Evolutionary conservation across 192 early-diverging fungal species (phyloP).

Genomic region (Diversispora epigaea): DNA sequence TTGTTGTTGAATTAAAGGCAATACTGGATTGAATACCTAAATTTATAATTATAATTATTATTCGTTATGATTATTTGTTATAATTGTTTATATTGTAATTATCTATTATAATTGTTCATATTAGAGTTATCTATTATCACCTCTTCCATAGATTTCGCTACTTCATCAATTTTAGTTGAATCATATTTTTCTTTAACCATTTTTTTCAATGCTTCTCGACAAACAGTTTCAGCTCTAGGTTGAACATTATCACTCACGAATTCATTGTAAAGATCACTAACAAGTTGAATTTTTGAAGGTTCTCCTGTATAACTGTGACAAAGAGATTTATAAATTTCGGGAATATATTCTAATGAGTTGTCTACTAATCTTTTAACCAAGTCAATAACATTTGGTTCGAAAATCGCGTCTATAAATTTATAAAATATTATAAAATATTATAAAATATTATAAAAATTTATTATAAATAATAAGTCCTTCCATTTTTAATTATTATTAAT

Average conservation of each 20-base stretch:
- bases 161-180: background rate
- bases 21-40: slow-evolving; percentile 1
- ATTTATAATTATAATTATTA: background rate
- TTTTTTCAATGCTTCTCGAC: slow-evolving; percentile 9
- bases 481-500: no score
- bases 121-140: background rate
- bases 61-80: background rate
- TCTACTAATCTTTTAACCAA: background rate
- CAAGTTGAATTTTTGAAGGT: background rate
- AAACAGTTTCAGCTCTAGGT: background rate
- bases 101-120: background rate
- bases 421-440: background rate
- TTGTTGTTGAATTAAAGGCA: slow-evolving; percentile 52
- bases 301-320: background rate
- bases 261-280: background rate
- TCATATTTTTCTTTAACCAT: slow-evolving; percentile 19
- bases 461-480: no score
- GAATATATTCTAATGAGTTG: background rate
- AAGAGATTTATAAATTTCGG: background rate
- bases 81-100: background rate
- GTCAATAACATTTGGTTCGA: background rate
- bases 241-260: background rate
- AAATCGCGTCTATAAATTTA: background rate
- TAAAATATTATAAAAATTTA: no score
- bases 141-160: background rate